phyloP scores from a whole-genome alignment of 768 basidiomycete species.

The Boletus rubroflammeus region DNA sequence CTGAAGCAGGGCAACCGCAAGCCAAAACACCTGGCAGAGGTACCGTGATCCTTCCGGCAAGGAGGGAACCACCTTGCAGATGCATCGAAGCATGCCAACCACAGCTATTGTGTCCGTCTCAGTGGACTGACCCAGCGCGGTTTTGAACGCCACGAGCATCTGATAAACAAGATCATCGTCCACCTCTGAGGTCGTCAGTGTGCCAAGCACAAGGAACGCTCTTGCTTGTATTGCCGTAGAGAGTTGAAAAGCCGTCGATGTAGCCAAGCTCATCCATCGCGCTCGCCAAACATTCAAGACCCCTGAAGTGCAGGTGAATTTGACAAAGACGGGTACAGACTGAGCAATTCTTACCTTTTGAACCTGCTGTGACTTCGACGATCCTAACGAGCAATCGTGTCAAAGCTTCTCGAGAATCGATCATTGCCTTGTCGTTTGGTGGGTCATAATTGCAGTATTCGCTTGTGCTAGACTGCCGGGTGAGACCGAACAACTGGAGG shows the following conservation, averaged over 20 bases:
- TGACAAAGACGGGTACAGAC: neutral
- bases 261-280: slow-evolving; percentile 88
- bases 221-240: slow-evolving; percentile 86
- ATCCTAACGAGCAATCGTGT: slow-evolving; percentile 59
- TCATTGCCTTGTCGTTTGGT: slow-evolving; percentile 45
- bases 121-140: slow-evolving; percentile 62
- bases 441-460: slow-evolving; percentile 64
- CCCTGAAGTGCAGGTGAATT: slow-evolving; percentile 40
- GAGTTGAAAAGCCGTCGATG: slow-evolving; percentile 85
- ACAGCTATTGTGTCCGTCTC: slow-evolving; percentile 69
- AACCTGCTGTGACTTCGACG: slow-evolving; percentile 61
- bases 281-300: slow-evolving; percentile 87
- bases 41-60: slow-evolving; percentile 69
- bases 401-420: slow-evolving; percentile 67
- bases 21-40: slow-evolving; percentile 76
- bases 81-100: slow-evolving; percentile 85
- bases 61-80: slow-evolving; percentile 72
- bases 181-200: slow-evolving; percentile 79
- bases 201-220: slow-evolving; percentile 79
- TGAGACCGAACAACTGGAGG: slow-evolving; percentile 71
- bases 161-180: slow-evolving; percentile 94
- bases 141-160: slow-evolving; percentile 83
- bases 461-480: slow-evolving; percentile 56
- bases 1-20: slow-evolving; percentile 80
- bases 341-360: slow-evolving; percentile 50